Evolutionary conservation across 495 filamentous ascomycete genomes (phyloP).

Genomic region (Podospora pseudoanserina): DNA sequence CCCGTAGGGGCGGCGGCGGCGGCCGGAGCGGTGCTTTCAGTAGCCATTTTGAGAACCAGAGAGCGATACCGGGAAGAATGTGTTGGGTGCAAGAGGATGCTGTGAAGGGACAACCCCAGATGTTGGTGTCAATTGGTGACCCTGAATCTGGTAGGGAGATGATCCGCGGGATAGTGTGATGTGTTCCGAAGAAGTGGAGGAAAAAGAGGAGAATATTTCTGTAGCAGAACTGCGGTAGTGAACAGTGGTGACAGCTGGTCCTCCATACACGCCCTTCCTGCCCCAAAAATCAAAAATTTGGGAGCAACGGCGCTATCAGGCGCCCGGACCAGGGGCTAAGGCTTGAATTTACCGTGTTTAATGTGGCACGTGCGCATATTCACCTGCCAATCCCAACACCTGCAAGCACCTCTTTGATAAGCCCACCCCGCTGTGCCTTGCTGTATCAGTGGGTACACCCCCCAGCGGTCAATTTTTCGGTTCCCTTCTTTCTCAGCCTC

Average conservation of each 20-base stretch:
- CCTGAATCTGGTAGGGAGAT: background rate
- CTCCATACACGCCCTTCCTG: background rate
- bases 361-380: background rate
- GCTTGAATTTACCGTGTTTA: background rate
- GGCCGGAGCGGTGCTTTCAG: constrained; percentile 39
- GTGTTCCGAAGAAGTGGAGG: constrained; percentile 3
- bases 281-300: background rate
- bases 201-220: constrained; percentile 10
- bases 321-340: background rate
- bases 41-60: constrained; percentile 34
- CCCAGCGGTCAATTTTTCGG: constrained; percentile 8
- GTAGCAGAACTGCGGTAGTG: background rate
- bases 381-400: background rate
- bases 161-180: background rate
- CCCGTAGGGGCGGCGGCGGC: constrained; percentile 44
- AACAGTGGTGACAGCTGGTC: constrained; percentile 9
- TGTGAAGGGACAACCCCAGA: constrained; percentile 5
- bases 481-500: constrained; percentile 7
- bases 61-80: constrained; percentile 15
- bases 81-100: constrained; percentile 4
- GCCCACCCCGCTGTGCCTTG: background rate
- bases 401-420: background rate
- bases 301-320: background rate
- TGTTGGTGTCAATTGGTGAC: background rate
- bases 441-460: background rate